phyloP scores from a whole-genome alignment of 306 rosid species.

The Quercus glauca region DNA sequence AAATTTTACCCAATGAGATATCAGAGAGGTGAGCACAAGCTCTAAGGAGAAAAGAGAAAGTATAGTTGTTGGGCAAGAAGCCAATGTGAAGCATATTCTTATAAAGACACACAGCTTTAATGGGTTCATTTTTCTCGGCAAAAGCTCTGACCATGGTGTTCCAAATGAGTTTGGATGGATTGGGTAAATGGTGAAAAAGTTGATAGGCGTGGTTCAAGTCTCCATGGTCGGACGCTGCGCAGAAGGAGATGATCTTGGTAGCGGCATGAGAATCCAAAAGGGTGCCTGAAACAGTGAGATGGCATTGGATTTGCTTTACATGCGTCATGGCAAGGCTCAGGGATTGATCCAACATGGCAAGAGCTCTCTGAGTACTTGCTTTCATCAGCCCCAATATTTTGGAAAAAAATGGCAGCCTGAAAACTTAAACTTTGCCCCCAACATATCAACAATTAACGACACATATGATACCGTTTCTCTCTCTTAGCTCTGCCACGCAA shows the following conservation, averaged over 20 bases:
- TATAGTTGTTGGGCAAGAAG: constrained; percentile 38
- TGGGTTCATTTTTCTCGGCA: constrained; percentile 26
- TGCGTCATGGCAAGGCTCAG: constrained; percentile 17
- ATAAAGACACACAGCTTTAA: constrained; percentile 31
- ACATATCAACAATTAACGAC: too few relatives aligned
- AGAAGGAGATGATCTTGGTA: constrained; percentile 35
- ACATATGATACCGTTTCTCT: too few relatives aligned
- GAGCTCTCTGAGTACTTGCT: constrained; percentile 23
- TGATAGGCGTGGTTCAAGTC: constrained; percentile 30
- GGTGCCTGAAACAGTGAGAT: constrained; percentile 34
- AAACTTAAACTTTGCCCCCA: too few relatives aligned
- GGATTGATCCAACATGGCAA: constrained; percentile 32
- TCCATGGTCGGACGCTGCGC: constrained; percentile 11
- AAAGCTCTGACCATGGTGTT: constrained; percentile 46
- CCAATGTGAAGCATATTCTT: constrained; percentile 26
- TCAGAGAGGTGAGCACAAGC: constrained; percentile 31
- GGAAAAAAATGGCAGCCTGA: too few relatives aligned
- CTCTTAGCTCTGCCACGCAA: too few relatives aligned
- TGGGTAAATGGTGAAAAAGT: constrained; percentile 32
- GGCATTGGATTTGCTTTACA: constrained; percentile 39
- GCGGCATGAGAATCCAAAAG: constrained; percentile 39
- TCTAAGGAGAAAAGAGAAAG: constrained; percentile 42
- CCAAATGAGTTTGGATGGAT: constrained; percentile 35
- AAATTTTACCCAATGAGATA: constrained; percentile 25
- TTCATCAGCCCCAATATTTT: constrained; percentile 7